Evolutionary conservation across 192 early-diverging fungal species (phyloP), one percentile per base, ranked within the genome.

Genomic region (Coemansia sp.): DNA sequence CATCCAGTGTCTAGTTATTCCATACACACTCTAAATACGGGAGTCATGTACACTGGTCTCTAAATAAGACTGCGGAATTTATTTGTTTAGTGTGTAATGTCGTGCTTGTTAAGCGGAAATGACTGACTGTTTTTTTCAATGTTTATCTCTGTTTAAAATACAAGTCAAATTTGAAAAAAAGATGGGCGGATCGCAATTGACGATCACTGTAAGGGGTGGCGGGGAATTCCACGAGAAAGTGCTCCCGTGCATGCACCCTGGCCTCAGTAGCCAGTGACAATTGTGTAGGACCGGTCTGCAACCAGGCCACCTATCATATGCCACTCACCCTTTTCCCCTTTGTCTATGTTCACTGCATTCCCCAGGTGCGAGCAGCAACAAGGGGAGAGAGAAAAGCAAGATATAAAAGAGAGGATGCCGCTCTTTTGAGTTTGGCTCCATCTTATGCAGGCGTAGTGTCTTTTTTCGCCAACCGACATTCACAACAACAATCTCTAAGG

Each of bases 401-500:
- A 17, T 23, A 24, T 46, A 46, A 46, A 56, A 56, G 54, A 56
- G 54, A 25, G 22, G 14, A 59, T 32, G 29, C 11, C 11, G 17
- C 11, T 46, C 39, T 46, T 46, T 46, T 46, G 39, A 46, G 14
- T 46, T 4, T 4, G 39, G 39, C 39, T 46, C 17, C 39, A 46
- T 46, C 39, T 14, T 46, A 46, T 46, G 39, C 39, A 46, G 14
- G 39, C 39, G 39, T 46, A 46, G 39, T 46, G 39, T 46, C 39
- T 46, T 46, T 46, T 46, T 46, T 46, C 11, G 39, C 31, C 33
- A 24, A 11, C 27, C 39, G 25, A 52, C 51, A 63, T 33, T 30
- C 51, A 25, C 50, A 29, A 51, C 51, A 52, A 57, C 59, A 50
- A 65, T 65, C 53, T 29, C 54, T 39, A n/a, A 57, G 39, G 39